phyloP scores from a whole-genome alignment of 2,329 filamentous ascomycete genomes.

The Colletotrichum godetiae region DNA sequence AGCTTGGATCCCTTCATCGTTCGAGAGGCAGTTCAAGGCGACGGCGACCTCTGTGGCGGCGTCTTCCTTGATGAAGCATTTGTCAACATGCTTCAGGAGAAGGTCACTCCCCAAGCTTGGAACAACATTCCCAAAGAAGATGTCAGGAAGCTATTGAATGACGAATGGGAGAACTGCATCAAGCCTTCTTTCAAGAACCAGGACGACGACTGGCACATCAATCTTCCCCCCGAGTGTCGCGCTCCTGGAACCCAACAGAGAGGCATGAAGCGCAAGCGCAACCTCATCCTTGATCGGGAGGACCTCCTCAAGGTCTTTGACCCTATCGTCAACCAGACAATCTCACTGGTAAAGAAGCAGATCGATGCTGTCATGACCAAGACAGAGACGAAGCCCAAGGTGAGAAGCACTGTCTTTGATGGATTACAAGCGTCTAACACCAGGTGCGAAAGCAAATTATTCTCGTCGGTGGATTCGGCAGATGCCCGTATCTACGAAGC shows the following conservation, averaged over 20 bases:
- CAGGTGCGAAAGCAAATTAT: slow-evolving; percentile 45
- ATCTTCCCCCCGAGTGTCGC: slow-evolving; percentile 32
- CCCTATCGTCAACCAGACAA: slow-evolving; percentile 38
- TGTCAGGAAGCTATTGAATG: slow-evolving; percentile 24
- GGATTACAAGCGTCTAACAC: no score
- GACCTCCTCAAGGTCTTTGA: slow-evolving; percentile 42
- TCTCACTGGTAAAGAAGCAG: slow-evolving; percentile 41
- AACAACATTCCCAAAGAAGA: not conserved
- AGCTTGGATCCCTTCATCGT: slow-evolving; percentile 42
- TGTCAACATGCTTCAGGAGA: slow-evolving; percentile 40
- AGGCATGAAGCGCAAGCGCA: slow-evolving; percentile 2
- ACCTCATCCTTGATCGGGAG: not conserved
- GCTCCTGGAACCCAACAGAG: not conserved
- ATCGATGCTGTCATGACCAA: slow-evolving; percentile 34
- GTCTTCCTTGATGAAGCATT: slow-evolving; percentile 54
- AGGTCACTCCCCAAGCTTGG: slow-evolving; percentile 33
- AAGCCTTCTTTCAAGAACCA: slow-evolving; percentile 39
- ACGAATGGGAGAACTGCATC: slow-evolving; percentile 42
- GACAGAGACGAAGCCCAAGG: slow-evolving; percentile 40
- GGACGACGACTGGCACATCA: slow-evolving; percentile 29
- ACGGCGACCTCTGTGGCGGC: slow-evolving; percentile 52
- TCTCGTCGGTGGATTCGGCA: slow-evolving; percentile 53
- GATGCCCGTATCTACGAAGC: slow-evolving; percentile 43
- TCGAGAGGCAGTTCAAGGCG: slow-evolving; percentile 50
- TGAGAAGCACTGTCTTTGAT: slow-evolving; percentile 15